Evolutionary conservation across 2,329 filamentous ascomycete species (phyloP).

Genomic region (Onygenales sp.): DNA sequence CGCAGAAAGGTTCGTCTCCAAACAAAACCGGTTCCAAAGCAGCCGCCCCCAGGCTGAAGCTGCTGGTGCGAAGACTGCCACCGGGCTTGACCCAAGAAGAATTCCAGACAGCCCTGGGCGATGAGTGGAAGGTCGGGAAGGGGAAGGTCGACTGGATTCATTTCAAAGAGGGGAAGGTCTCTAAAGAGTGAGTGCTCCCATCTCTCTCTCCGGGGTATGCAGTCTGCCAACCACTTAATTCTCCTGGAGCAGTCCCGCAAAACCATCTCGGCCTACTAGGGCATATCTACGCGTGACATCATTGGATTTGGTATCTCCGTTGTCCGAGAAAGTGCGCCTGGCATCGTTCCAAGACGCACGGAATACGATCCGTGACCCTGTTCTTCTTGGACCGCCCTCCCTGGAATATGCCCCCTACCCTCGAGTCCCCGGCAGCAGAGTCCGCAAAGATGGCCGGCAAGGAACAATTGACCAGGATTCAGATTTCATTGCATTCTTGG

Average conservation of each 20-base stretch:
- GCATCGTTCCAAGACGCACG: conserved; percentile 72
- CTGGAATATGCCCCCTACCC: conserved; percentile 79
- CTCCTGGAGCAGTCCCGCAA: conserved; percentile 54
- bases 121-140: conserved; percentile 70
- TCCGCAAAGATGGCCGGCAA: conserved; percentile 71
- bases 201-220: background rate
- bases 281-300: conserved; percentile 76
- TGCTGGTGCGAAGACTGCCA: conserved; percentile 74
- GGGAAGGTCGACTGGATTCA: conserved; percentile 79
- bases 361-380: conserved; percentile 60
- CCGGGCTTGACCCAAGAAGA: conserved; percentile 75
- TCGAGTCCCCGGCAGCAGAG: conserved; percentile 65
- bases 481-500: conserved; percentile 89
- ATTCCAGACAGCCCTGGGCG: conserved; percentile 61
- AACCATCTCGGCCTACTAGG: conserved; percentile 69
- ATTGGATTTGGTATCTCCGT: conserved; percentile 53
- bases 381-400: conserved; percentile 66
- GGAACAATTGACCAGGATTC: conserved; percentile 95
- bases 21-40: conserved; percentile 30
- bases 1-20: conserved; percentile 23
- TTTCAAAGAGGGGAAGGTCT: conserved; percentile 66
- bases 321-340: conserved; percentile 62
- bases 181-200: conserved; percentile 59
- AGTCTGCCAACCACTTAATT: background rate
- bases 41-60: conserved; percentile 61